phyloP scores from a whole-genome alignment of 192 early-diverging fungal genomes.

The Coemansia sp. region DNA sequence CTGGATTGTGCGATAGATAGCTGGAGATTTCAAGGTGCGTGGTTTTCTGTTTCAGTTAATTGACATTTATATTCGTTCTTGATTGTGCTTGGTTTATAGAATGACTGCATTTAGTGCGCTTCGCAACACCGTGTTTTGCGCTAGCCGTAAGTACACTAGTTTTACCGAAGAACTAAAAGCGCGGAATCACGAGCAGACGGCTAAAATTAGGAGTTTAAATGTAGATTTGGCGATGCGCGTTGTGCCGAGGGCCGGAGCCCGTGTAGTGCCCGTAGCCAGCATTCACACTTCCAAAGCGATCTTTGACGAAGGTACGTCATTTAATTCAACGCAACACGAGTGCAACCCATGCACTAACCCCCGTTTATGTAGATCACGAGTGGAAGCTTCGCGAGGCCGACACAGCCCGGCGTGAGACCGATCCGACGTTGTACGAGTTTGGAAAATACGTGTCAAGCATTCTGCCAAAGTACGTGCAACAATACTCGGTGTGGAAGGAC shows the following conservation, averaged over 20 bases:
- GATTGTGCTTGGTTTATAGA: not conserved
- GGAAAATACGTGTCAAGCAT: conserved; percentile 81
- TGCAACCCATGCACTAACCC: not conserved
- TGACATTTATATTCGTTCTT: not conserved
- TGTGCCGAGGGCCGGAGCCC: not conserved
- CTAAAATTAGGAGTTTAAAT: conserved; percentile 2
- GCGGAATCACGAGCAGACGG: not conserved
- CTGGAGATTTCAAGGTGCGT: not conserved
- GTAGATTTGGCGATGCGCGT: conserved; percentile 12
- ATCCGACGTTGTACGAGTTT: conserved; percentile 70
- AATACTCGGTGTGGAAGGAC: conserved; percentile 96
- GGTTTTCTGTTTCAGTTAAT: not conserved
- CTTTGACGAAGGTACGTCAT: conserved; percentile 25
- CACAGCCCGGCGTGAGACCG: conserved; percentile 33
- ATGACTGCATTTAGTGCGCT: conserved; percentile 26
- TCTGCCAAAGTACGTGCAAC: conserved; percentile 95
- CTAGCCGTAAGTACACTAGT: conserved; percentile 24
- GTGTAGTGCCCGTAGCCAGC: conserved; percentile 9
- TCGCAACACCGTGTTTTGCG: conserved; percentile 11
- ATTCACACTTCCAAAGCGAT: conserved; percentile 30
- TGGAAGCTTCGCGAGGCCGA: conserved; percentile 38
- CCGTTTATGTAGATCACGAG: conserved; percentile 19
- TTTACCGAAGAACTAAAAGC: no score
- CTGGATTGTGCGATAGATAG: not conserved
- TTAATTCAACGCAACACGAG: not conserved